Evolutionary conservation across 1,284 basidiomycete genomes (phyloP).

Genomic region (Agroathelia rolfsii): DNA sequence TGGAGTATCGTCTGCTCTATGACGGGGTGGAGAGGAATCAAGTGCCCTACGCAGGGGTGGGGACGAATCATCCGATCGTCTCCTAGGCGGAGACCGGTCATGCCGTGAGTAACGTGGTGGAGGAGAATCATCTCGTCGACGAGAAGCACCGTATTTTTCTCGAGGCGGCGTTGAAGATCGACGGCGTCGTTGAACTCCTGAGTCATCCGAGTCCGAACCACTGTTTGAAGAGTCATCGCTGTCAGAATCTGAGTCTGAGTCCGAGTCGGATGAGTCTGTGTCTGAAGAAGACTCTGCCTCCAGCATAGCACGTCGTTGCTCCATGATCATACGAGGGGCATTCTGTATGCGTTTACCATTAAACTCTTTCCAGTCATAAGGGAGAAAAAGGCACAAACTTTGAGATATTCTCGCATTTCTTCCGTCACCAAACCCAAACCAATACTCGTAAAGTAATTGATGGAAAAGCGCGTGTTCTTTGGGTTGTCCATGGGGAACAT

Average conservation of each 20-base stretch:
- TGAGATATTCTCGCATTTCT: slow-evolving; percentile 92
- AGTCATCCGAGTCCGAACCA: slow-evolving; percentile 24
- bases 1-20: slow-evolving; percentile 12
- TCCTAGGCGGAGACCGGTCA: slow-evolving; percentile 16
- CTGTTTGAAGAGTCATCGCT: slow-evolving; percentile 26
- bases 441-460: slow-evolving; percentile 97
- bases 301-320: slow-evolving; percentile 79
- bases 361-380: slow-evolving; percentile 3
- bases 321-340: slow-evolving; percentile 84
- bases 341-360: slow-evolving; percentile 43
- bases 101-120: slow-evolving; percentile 16
- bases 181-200: slow-evolving; percentile 19
- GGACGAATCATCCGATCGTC: slow-evolving; percentile 12
- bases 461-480: slow-evolving; percentile 93
- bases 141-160: slow-evolving; percentile 13
- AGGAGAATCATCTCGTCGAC: slow-evolving; percentile 8
- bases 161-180: slow-evolving; percentile 5
- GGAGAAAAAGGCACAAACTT: slow-evolving; percentile 38
- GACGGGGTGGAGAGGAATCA: slow-evolving; percentile 9
- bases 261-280: slow-evolving; percentile 26
- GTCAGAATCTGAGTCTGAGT: slow-evolving; percentile 24
- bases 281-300: slow-evolving; percentile 63
- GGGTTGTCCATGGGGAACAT: slow-evolving; percentile 97
- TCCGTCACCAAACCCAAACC: slow-evolving; percentile 88
- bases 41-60: slow-evolving; percentile 12